phyloP scores from a whole-genome alignment of 345 rosid species.

The Citrus maxima region DNA sequence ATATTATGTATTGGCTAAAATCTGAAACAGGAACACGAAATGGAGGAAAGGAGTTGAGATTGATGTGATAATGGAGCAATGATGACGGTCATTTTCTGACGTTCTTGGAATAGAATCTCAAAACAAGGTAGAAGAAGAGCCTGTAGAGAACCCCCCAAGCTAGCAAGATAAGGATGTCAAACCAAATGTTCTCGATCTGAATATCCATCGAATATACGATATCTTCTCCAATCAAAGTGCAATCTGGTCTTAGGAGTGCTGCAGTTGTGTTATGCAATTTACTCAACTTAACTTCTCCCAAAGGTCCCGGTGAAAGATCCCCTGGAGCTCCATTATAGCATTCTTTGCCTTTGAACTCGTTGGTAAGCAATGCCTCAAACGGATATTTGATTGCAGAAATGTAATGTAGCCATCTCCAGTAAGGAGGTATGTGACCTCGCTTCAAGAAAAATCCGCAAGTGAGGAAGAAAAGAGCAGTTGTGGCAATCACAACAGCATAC shows the following conservation, averaged over 20 bases:
- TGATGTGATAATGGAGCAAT: neutral
- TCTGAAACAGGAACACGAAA: neutral
- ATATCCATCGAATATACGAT: constrained; percentile 45
- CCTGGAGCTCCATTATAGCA: constrained; percentile 29
- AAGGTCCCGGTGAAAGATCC: constrained; percentile 58
- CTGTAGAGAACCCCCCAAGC: constrained; percentile 65
- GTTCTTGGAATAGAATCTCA: constrained; percentile 56
- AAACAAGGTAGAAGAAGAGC: constrained; percentile 48
- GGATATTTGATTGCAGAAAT: constrained; percentile 66
- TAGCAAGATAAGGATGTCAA: constrained; percentile 45
- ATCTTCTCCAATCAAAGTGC: constrained; percentile 51
- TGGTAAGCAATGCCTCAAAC: constrained; percentile 49
- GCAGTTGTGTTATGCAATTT: constrained; percentile 11
- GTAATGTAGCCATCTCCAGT: constrained; percentile 67
- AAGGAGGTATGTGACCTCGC: constrained; percentile 35
- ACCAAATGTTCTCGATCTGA: constrained; percentile 38
- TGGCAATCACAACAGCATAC: constrained; percentile 58
- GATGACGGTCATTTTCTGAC: constrained; percentile 36
- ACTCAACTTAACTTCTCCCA: constrained; percentile 35
- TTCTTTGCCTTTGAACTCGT: constrained; percentile 41
- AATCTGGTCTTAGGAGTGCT: neutral
- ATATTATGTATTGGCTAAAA: neutral
- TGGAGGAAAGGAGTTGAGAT: neutral
- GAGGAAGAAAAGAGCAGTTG: constrained; percentile 65
- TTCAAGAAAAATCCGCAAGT: constrained; percentile 62